Percentiles rank a stretch among this genome's conserved stretches.
Conservation (phyloP, 345 rosid species). For the Viola odorata region DNA sequence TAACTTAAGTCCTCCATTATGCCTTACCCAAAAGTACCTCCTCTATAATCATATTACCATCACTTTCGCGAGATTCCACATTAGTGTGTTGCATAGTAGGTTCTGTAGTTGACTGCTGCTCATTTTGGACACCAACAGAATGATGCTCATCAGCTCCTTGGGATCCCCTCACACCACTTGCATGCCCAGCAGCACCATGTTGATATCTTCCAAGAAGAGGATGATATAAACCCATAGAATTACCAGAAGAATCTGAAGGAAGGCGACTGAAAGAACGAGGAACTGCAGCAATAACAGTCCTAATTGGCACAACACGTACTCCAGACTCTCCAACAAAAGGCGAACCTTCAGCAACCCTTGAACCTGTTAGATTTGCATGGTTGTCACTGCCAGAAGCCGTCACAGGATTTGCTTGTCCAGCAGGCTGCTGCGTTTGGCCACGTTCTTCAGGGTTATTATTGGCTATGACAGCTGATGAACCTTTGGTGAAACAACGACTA, state of each 20-base stretch:
- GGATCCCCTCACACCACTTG: conserved; percentile 31
- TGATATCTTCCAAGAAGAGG: conserved; percentile 53
- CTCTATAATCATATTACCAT: conserved; percentile 35
- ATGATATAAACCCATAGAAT: conserved; percentile 38
- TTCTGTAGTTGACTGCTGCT: conserved; percentile 33
- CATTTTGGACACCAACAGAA: conserved; percentile 29
- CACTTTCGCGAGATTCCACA: conserved; percentile 28
- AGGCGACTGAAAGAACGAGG: conserved; percentile 43
- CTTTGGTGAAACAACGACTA: conserved; percentile 13
- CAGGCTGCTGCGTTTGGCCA: conserved; percentile 31
- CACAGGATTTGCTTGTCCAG: conserved; percentile 31
- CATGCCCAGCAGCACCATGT: conserved; percentile 37
- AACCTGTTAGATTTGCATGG: conserved; percentile 26
- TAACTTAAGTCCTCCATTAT: neutral
- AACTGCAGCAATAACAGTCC: conserved; percentile 60
- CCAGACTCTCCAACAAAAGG: conserved; percentile 50
- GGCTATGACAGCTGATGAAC: conserved; percentile 38
- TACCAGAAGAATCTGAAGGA: conserved; percentile 51
- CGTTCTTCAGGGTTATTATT: conserved; percentile 36
- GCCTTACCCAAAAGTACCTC: neutral
- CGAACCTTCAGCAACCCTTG: conserved; percentile 38
- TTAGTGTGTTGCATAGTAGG: conserved; percentile 28
- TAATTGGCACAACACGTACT: conserved; percentile 55
- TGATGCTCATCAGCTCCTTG: conserved; percentile 34
- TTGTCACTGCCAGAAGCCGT: conserved; percentile 33